Evolutionary conservation across 208 protist species (phyloP).

Genomic region (Endotrypanum monterogeii): DNA sequence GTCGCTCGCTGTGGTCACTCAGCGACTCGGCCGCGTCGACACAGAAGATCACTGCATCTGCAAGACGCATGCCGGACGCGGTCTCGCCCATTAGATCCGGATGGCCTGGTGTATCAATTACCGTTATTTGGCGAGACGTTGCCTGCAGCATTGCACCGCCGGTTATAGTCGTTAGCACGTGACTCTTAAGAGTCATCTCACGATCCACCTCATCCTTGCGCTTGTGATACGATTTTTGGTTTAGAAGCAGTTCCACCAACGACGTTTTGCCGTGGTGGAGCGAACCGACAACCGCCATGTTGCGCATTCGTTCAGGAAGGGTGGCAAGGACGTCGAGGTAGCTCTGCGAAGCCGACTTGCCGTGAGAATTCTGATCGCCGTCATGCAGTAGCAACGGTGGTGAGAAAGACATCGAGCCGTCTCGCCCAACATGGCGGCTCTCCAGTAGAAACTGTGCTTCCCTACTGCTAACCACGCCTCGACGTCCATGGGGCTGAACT

Average conservation of each 20-base stretch:
- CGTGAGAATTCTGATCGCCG: background rate
- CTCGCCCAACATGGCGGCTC: slow-evolving; percentile 23
- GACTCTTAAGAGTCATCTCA: slow-evolving; percentile 67
- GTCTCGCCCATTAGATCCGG: slow-evolving; percentile 97
- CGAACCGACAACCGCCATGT: slow-evolving; percentile 94
- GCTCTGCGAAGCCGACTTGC: slow-evolving; percentile 11
- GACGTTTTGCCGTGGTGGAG: slow-evolving; percentile 98
- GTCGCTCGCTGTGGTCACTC: slow-evolving; percentile 66
- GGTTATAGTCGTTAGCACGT: slow-evolving; percentile 59
- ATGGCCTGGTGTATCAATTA: slow-evolving; percentile 99
- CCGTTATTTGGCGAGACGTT: slow-evolving; percentile 88
- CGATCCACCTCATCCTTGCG: slow-evolving; percentile 69
- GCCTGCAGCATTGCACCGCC: slow-evolving; percentile 50
- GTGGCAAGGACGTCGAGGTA: slow-evolving; percentile 53
- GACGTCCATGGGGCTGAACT: slow-evolving; percentile 19
- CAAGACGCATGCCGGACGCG: slow-evolving; percentile 91
- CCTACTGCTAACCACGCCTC: background rate
- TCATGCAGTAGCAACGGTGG: slow-evolving; percentile 22
- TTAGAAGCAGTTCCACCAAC: slow-evolving; percentile 88
- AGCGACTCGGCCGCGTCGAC: slow-evolving; percentile 98
- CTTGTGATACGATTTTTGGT: slow-evolving; percentile 40
- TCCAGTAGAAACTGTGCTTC: slow-evolving; percentile 46
- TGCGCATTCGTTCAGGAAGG: slow-evolving; percentile 90
- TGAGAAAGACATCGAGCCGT: slow-evolving; percentile 7
- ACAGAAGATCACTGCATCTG: slow-evolving; percentile 96